A percentile compares a stretch with the other conserved stretches of the same genome.
Evolutionary conservation across 306 rosid species (phyloP).

Genomic region (Carpinus fangiana): DNA sequence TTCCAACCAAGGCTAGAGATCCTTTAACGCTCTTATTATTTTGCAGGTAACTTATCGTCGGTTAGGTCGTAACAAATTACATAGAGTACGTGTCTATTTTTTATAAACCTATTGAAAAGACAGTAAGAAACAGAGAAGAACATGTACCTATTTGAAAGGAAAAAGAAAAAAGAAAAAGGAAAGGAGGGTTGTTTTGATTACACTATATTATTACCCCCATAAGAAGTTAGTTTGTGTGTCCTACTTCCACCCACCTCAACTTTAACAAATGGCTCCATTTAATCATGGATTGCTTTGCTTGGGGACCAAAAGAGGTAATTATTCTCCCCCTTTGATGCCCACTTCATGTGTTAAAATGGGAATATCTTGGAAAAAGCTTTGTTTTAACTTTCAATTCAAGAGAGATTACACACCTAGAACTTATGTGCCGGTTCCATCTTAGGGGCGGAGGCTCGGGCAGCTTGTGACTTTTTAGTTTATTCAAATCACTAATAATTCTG

Average conservation of each 20-base stretch:
- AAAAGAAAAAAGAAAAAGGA: too few species aligned
- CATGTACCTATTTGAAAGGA: not conserved
- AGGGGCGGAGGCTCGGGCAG: too few species aligned
- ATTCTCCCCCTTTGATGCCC: not conserved
- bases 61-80: not conserved
- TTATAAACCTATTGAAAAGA: not conserved
- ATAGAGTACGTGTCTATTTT: too few species aligned
- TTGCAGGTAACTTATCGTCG: too few species aligned
- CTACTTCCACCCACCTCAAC: not conserved
- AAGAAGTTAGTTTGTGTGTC: not conserved
- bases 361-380: not conserved
- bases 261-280: not conserved
- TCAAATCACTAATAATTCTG: too few species aligned
- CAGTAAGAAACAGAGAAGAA: not conserved
- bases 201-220: not conserved
- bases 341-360: not conserved
- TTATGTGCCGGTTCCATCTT: not conserved
- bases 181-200: not conserved
- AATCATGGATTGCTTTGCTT: not conserved
- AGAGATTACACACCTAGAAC: not conserved
- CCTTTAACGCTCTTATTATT: too few species aligned
- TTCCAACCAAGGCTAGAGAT: too few species aligned
- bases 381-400: not conserved
- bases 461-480: too few species aligned
- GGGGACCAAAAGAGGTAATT: not conserved